A percentile compares a stretch with the other conserved stretches of the same genome.
Evolutionary conservation across 768 basidiomycete genomes (phyloP).

Genomic region (Mycena crocata): DNA sequence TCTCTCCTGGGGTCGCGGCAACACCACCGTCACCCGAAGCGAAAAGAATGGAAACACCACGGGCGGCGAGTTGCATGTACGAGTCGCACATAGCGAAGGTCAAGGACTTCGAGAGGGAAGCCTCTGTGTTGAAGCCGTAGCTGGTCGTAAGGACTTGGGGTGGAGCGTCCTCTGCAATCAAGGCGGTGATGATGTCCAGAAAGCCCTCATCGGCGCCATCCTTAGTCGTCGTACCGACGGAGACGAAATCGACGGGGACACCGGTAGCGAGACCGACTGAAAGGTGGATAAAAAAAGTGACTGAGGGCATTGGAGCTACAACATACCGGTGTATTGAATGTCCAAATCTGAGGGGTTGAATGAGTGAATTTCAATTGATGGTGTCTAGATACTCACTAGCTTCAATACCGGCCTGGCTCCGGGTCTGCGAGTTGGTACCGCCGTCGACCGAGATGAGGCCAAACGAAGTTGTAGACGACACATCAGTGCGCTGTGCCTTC

Average conservation of each 20-base stretch:
- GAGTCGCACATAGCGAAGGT: slow-evolving; percentile 33
- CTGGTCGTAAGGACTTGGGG: slow-evolving; percentile 63
- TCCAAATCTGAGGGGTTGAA: slow-evolving; percentile 30
- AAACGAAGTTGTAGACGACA: slow-evolving; percentile 39
- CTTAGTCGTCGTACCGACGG: slow-evolving; percentile 32
- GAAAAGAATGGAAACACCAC: slow-evolving; percentile 62
- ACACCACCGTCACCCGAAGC: slow-evolving; percentile 59
- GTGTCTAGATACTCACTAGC: slow-evolving; percentile 29
- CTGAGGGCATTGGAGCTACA: background rate
- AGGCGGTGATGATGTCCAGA: slow-evolving; percentile 32
- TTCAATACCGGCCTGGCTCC: slow-evolving; percentile 41
- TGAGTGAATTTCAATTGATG: background rate
- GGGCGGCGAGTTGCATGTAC: slow-evolving; percentile 52
- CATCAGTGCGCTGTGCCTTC: slow-evolving; percentile 38
- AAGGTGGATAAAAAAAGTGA: background rate
- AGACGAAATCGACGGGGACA: slow-evolving; percentile 40
- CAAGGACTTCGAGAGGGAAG: slow-evolving; percentile 36
- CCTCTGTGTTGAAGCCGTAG: slow-evolving; percentile 63
- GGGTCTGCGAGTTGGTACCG: slow-evolving; percentile 41
- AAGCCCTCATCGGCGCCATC: slow-evolving; percentile 32
- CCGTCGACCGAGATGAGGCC: slow-evolving; percentile 40
- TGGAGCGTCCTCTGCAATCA: slow-evolving; percentile 25
- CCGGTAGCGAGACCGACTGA: slow-evolving; percentile 39
- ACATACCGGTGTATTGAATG: slow-evolving; percentile 40
- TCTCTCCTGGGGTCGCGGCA: slow-evolving; percentile 42